Base-by-base conservation (phyloP, 768 basidiomycete species). In the Mycena maculata region DNA sequence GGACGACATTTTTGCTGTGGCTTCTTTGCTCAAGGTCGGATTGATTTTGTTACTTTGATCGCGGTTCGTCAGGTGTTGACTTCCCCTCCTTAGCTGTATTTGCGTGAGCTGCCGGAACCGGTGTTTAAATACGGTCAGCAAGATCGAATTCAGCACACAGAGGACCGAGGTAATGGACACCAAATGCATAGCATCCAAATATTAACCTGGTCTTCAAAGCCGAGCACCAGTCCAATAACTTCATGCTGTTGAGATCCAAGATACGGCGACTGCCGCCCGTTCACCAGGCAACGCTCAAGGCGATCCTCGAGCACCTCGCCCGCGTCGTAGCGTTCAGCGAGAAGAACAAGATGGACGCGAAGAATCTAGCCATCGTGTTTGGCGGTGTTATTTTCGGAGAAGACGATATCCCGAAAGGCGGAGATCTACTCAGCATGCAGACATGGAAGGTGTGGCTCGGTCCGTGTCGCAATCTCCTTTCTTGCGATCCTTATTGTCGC, bases 281-380 rank as follows among this genome's bases (percentile, higher is more conserved):
- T 41, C 96, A 97, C 72, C 92, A 95, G 72, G 91, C 92, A 8
- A 94, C 94, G 0, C 84, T 97, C 66, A 92, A 88, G 70, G 87
- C 90, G 11, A 75, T 96, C 28, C 77, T 96, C 22, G 95, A 96
- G 69, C 96, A 97, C 76, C 86, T 98, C 20, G 82, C 90, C 3
- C 86, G 90, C 16, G 89, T 98, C 16, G 86, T 88, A 3, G 80
- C 88, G 6, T 82, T 83, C 38, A 83, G 84, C 23, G 88, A 90
- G 28, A 89, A 86, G 75, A 98, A 96, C 76, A 97, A 96, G 79
- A 98, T 98, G 96, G 96, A 95, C 72, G 83, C 90, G 4, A 95
- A 91, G 82, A 98, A 97, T 74, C 82, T 98, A 25, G 93, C 95
- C 4, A 96, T 98, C 50, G 90, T 96, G 4, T 96, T 97, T 79